These are phyloP conservation scores for Camillea tinctor DNA, from an alignment of 2,329 filamentous ascomycete species.

Conservation along the genomic window DNA sequence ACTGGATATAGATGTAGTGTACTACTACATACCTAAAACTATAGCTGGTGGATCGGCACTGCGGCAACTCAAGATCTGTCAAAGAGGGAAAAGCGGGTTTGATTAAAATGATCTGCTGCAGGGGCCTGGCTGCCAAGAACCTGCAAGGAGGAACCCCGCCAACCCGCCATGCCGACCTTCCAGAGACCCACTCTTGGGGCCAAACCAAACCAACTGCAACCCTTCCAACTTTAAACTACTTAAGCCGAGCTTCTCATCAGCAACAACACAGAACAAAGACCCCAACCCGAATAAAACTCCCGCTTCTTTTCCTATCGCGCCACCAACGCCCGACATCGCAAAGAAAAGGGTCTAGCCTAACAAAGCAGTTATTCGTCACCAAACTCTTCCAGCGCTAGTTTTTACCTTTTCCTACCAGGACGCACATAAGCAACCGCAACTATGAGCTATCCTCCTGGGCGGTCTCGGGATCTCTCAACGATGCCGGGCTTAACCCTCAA, in stretches of 20 bases:
- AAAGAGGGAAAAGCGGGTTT: background rate
- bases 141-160: background rate
- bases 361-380: background rate
- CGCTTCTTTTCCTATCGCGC: background rate
- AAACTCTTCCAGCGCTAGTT: background rate
- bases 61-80: background rate
- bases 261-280: background rate
- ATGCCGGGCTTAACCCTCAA: conserved; percentile 33
- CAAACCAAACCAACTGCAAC: background rate
- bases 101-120: background rate
- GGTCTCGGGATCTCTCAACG: conserved; percentile 12
- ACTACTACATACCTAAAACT: too few relatives aligned
- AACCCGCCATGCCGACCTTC: background rate
- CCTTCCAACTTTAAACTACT: too few relatives aligned
- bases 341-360: background rate
- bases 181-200: background rate
- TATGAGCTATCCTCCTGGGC: background rate
- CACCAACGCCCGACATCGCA: too few relatives aligned
- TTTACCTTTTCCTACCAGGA: background rate
- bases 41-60: too few relatives aligned
- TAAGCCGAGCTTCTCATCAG: background rate
- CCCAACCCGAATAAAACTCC: background rate
- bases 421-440: background rate
- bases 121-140: background rate
- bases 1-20: too few relatives aligned